A percentile compares a stretch with the other conserved stretches of the same genome.
phyloP scores from a whole-genome alignment of 768 basidiomycete genomes.

The Lactarius deliciosus region DNA sequence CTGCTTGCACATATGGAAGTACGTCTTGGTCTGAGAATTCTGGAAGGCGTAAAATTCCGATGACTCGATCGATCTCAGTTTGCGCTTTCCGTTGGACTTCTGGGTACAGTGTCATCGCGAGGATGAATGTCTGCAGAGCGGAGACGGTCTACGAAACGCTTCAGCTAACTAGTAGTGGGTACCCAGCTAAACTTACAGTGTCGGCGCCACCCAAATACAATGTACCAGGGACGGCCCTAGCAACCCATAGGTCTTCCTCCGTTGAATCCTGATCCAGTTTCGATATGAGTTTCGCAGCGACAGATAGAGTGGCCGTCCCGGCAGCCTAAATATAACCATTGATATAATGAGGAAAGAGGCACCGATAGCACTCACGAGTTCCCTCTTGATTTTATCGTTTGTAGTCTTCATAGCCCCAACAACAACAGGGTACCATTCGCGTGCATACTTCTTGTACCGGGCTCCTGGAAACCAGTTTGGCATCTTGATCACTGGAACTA shows the following conservation, averaged over 20 bases:
- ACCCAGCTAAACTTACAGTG: neutral
- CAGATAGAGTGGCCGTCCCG: neutral
- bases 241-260: neutral
- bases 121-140: neutral
- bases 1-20: conserved; percentile 5
- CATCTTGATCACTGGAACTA: neutral
- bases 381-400: neutral
- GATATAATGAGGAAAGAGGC: neutral
- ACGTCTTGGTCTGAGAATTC: neutral
- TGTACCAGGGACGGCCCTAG: neutral
- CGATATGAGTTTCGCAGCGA: neutral
- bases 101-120: neutral
- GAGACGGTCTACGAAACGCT: neutral
- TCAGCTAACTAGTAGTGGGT: neutral
- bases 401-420: neutral
- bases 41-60: neutral
- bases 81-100: neutral
- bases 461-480: neutral
- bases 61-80: neutral
- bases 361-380: neutral
- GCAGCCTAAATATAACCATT: neutral
- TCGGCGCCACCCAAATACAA: neutral
- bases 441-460: neutral
- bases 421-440: neutral
- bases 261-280: neutral